Evolutionary conservation across 345 rosid genomes (phyloP).

Genomic region (Aquilaria sinensis): DNA sequence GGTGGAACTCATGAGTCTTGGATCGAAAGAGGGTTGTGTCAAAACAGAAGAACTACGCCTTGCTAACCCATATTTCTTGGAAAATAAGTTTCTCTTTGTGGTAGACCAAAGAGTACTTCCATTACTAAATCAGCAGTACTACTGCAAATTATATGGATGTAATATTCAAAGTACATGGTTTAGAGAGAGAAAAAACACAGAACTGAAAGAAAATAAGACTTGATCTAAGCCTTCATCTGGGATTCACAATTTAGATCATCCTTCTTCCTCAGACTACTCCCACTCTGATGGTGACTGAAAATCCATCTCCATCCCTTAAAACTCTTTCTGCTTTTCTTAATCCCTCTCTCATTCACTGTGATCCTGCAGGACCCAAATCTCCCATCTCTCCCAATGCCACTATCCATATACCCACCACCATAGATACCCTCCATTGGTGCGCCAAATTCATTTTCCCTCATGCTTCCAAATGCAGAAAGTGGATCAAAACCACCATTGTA

Average conservation of each 20-base stretch:
- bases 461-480: slow-evolving; percentile 51
- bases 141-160: too few relatives aligned
- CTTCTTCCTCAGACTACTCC: slow-evolving; percentile 32
- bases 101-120: too few relatives aligned
- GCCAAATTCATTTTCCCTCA: slow-evolving; percentile 32
- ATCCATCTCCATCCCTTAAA: slow-evolving; percentile 97
- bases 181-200: not conserved
- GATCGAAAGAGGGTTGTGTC: too few relatives aligned
- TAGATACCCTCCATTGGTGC: slow-evolving; percentile 7
- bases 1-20: too few relatives aligned
- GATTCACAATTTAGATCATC: slow-evolving; percentile 20
- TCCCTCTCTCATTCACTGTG: slow-evolving; percentile 53
- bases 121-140: too few relatives aligned
- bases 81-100: too few relatives aligned
- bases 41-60: too few relatives aligned
- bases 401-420: slow-evolving; percentile 13
- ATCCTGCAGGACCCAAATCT: slow-evolving; percentile 55
- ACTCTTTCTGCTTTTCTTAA: slow-evolving; percentile 68
- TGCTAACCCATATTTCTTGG: too few relatives aligned
- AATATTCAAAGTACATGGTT: slow-evolving; percentile 3
- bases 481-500: slow-evolving; percentile 30
- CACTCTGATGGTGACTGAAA: slow-evolving; percentile 52
- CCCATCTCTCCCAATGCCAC: slow-evolving; percentile 17
- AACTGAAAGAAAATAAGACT: slow-evolving; percentile 1
- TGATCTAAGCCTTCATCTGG: slow-evolving; percentile 2